These are phyloP conservation scores for Mortierella sp. DNA, from an alignment of 371 early-diverging fungal genomes.

Conservation along the genomic window DNA sequence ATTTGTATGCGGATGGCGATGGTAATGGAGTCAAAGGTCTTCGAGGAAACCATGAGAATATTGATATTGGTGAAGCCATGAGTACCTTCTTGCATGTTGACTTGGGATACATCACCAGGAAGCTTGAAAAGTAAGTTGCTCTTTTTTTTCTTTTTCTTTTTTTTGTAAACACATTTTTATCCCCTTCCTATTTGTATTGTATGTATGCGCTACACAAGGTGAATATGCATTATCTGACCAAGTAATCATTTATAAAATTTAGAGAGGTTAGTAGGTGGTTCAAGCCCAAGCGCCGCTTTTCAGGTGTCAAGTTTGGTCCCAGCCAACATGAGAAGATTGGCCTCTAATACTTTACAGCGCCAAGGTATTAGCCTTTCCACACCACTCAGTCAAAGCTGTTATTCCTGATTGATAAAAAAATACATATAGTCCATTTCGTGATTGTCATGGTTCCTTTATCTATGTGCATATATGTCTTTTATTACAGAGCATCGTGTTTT, in stretches of 20 bases:
- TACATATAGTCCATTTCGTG: too few species aligned
- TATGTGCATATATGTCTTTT: background rate
- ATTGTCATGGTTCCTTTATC: too few species aligned
- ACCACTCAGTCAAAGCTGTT: too few species aligned
- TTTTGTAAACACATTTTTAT: background rate
- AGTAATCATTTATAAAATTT: too few species aligned
- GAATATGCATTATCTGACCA: too few species aligned
- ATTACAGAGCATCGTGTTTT: background rate
- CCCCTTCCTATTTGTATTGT: background rate
- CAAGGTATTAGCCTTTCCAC: too few species aligned
- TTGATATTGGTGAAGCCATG: constrained; percentile 87
- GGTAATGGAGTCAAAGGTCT: constrained; percentile 40
- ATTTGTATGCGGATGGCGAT: constrained; percentile 84
- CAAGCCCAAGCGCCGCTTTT: constrained; percentile 14
- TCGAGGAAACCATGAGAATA: constrained; percentile 86
- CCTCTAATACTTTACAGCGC: too few species aligned
- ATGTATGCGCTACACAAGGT: too few species aligned
- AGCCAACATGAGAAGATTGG: constrained; percentile 36
- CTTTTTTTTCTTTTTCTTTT: constrained; percentile 5
- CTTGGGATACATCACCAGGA: constrained; percentile 69
- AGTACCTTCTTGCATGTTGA: constrained; percentile 72
- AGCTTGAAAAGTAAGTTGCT: constrained; percentile 56
- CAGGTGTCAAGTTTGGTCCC: background rate
- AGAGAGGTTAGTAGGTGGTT: constrained; percentile 20
- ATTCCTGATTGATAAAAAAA: too few species aligned